A percentile compares a stretch with the other conserved stretches of the same genome.
These are phyloP conservation scores for Epichloe sylvatica DNA, from an alignment of 2,329 filamentous ascomycete species.

Conservation along the genomic window DNA sequence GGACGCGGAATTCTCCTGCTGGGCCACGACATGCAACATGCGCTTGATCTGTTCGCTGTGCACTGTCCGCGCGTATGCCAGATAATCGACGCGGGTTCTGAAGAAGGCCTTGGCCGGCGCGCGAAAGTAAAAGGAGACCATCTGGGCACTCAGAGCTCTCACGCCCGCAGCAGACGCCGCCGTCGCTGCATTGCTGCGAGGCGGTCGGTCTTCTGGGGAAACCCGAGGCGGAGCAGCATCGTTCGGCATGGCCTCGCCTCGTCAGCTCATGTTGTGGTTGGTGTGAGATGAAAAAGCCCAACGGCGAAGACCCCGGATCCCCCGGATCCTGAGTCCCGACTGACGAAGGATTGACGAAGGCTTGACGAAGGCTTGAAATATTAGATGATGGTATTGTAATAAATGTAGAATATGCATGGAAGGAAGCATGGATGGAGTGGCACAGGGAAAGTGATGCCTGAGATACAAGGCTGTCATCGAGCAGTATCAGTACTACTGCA, in stretches of 20 bases:
- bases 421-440: too few species aligned
- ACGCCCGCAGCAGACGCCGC: constrained; percentile 78
- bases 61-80: constrained; percentile 42
- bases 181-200: constrained; percentile 41
- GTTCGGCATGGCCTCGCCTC: constrained; percentile 22
- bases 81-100: constrained; percentile 74
- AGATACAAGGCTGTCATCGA: too few species aligned
- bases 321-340: too few species aligned
- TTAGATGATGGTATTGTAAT: too few species aligned
- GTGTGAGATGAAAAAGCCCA: too few species aligned
- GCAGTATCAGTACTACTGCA: too few species aligned
- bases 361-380: too few species aligned
- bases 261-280: constrained; percentile 14
- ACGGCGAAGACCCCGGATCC: too few species aligned
- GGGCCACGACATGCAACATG: constrained; percentile 23
- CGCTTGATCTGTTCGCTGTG: constrained; percentile 32
- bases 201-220: constrained; percentile 27
- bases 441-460: too few species aligned
- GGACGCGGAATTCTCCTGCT: constrained; percentile 20
- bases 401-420: too few species aligned
- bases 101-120: constrained; percentile 90
- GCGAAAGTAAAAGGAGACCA: constrained; percentile 82
- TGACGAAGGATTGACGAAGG: too few species aligned
- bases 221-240: constrained; percentile 14
- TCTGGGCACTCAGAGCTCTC: constrained; percentile 68